Conservation (phyloP, 345 rosid species). For the Populus simonii region DNA sequence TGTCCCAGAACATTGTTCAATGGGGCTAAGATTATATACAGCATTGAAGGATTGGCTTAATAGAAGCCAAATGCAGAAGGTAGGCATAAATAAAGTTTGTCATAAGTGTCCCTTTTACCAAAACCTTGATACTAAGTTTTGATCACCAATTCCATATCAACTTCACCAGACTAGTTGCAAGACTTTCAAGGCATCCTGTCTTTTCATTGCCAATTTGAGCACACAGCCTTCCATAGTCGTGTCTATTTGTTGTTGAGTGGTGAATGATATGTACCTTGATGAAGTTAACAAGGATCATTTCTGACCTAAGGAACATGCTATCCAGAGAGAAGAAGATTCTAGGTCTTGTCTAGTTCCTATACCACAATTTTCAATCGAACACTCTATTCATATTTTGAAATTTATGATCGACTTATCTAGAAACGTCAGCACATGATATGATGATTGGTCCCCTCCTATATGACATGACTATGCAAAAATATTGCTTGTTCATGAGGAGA, state of each 20-base stretch:
- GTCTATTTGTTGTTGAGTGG: not conserved
- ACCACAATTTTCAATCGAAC: not conserved
- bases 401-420: not conserved
- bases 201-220: not conserved
- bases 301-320: not conserved
- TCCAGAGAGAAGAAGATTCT: not conserved
- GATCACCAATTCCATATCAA: not conserved
- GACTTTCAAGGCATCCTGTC: not conserved
- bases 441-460: not conserved
- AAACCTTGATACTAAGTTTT: not conserved
- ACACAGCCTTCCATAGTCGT: not conserved
- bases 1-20: not conserved
- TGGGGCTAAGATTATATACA: not conserved
- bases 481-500: not conserved
- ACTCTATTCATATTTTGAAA: not conserved
- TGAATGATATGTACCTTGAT: not conserved
- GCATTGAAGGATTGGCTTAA: conserved; percentile 3
- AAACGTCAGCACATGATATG: not conserved
- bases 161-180: not conserved
- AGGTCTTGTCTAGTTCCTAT: not conserved
- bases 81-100: not conserved
- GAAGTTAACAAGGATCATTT: not conserved
- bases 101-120: not conserved
- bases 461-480: not conserved
- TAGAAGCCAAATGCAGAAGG: not conserved